Base-by-base conservation (phyloP, 2,329 filamentous ascomycete species). In the Botrytis squamosa region DNA sequence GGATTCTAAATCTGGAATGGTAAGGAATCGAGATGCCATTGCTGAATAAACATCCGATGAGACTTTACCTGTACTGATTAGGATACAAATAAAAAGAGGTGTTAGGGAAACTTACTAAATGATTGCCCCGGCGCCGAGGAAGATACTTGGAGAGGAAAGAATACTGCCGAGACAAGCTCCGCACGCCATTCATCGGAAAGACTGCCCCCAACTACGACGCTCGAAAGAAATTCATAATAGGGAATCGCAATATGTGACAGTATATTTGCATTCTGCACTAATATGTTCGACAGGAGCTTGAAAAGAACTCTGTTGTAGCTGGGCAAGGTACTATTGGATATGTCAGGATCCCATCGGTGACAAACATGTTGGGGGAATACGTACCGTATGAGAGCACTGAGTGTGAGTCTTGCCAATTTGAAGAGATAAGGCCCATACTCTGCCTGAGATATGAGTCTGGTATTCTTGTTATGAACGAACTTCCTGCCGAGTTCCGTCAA, bases 401-500 rank as follows among this genome's bases (percentile, higher is more conserved):
- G 73, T 64, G 76, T 76, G 40, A 79, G 73, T 29, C 70, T 74
- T 60, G 78, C 77, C n/a, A 81, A 68, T 65, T 71, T 75, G 16
- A 73, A 36, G 49, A 80, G 76, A 40, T 71, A 74, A 57, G 75
- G 73, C 55, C 77, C 78, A 68, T 78, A 74, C 65, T 77, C 75
- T 67, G 69, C 67, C 69, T 71, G 65, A 46, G 71, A 42, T 20
- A 80, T 77, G 75, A 86, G 83, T 29, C 79, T 77, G 18, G 78
- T 71, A 64, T 84, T 81, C 38, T 81, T 79, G n/a, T 80, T 80
- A 18, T 46, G n/a, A 52, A 74, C 72, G 74, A 81, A 77, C 36
- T 65, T 75, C 25, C 75, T 74, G 52, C 78, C 79, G 73, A 90
- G 85, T 40, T 78, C 74, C 63, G 83, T 81, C 52, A 90, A 80